Evolutionary conservation across 164 flowering plant genomes (phyloP).

Genomic region (Tinospora cordifolia): DNA sequence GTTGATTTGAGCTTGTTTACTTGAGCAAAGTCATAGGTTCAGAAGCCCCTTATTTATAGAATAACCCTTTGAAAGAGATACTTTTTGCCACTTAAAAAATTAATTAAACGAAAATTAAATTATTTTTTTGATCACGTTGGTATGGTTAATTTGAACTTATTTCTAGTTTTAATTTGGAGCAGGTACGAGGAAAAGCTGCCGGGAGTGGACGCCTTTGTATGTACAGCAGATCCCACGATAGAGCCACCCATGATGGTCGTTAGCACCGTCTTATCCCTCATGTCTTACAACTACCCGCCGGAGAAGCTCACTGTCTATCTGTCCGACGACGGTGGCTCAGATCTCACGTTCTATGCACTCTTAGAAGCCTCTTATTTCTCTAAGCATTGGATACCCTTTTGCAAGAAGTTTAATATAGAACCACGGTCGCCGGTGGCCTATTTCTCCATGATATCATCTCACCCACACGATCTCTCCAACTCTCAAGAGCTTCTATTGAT

Average conservation of each 20-base stretch:
- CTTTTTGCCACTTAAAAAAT: too few species aligned
- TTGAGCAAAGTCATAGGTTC: too few species aligned
- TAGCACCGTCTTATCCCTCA: conserved; percentile 33
- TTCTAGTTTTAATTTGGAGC: not conserved
- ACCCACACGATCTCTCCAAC: not conserved
- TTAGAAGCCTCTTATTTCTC: conserved; percentile 41
- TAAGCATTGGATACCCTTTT: conserved; percentile 33
- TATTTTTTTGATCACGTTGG: too few species aligned
- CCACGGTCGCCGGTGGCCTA: conserved; percentile 37
- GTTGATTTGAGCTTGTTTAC: too few species aligned
- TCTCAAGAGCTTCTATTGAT: conserved; percentile 14
- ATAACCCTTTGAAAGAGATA: too few species aligned
- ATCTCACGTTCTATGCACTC: conserved; percentile 40
- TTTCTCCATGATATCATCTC: conserved; percentile 11
- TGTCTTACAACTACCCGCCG: conserved; percentile 39
- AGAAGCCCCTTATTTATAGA: too few species aligned
- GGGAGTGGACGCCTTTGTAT: conserved; percentile 34
- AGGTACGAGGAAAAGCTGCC: conserved; percentile 27
- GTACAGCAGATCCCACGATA: conserved; percentile 39
- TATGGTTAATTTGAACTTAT: too few species aligned
- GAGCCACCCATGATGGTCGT: conserved; percentile 40
- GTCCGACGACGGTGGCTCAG: conserved; percentile 43
- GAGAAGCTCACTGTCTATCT: conserved; percentile 35
- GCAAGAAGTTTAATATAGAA: conserved; percentile 28
- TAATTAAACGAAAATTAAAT: too few species aligned